Evolutionary conservation across 495 filamentous ascomycete species (phyloP).

Genomic region (Xylaria sp.): DNA sequence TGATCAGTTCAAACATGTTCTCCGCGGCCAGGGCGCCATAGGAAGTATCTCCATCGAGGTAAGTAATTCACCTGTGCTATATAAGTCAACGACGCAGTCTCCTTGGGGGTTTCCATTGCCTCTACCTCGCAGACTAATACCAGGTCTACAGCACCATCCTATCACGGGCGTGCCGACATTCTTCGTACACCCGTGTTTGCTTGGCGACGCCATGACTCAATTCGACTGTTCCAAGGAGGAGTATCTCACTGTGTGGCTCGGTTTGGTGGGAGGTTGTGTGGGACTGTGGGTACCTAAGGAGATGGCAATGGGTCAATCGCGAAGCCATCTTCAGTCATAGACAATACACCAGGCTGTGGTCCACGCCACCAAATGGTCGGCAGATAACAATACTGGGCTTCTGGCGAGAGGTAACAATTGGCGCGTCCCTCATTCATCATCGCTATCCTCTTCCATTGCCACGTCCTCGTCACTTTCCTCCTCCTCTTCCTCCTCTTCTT

Average conservation of each 20-base stretch:
- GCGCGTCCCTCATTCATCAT: slow-evolving; percentile 57
- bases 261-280: slow-evolving; percentile 74
- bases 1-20: slow-evolving; percentile 59
- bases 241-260: slow-evolving; percentile 84
- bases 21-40: slow-evolving; percentile 67
- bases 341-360: slow-evolving; percentile 15
- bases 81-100: slow-evolving; percentile 56
- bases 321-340: slow-evolving; percentile 5
- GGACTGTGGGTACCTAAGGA: slow-evolving; percentile 72
- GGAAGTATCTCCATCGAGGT: slow-evolving; percentile 81
- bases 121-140: slow-evolving; percentile 54
- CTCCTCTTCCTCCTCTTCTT: slow-evolving; percentile 62
- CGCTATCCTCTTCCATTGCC: slow-evolving; percentile 75
- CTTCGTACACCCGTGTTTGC: slow-evolving; percentile 86
- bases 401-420: slow-evolving; percentile 4
- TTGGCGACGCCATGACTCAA: slow-evolving; percentile 74
- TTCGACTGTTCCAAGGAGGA: slow-evolving; percentile 62
- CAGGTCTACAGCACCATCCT: slow-evolving; percentile 73
- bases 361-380: neutral
- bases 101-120: slow-evolving; percentile 35
- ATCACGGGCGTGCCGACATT: slow-evolving; percentile 73
- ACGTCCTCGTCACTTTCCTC: slow-evolving; percentile 68
- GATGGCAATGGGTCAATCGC: slow-evolving; percentile 48
- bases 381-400: neutral
- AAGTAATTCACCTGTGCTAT: slow-evolving; percentile 54